Evolutionary conservation across 2,329 filamentous ascomycete species (phyloP).

Genomic region (Orbilia blumenaviensis): DNA sequence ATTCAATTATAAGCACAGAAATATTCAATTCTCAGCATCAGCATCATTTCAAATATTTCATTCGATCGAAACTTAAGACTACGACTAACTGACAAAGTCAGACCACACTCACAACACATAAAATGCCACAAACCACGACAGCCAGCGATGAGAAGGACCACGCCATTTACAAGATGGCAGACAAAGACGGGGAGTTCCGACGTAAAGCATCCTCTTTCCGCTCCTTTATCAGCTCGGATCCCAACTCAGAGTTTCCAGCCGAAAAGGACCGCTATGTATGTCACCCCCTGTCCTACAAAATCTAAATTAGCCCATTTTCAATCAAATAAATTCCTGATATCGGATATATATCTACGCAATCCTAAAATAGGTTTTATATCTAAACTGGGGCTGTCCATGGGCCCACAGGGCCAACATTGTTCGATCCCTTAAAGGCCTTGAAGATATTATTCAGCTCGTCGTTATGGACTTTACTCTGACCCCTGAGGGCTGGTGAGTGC

Average conservation of each 20-base stretch:
- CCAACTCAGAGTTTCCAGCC: conserved; percentile 35
- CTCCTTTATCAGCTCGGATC: conserved; percentile 34
- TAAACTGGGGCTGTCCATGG: conserved; percentile 50
- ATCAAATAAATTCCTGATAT: not conserved
- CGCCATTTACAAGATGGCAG: conserved; percentile 46
- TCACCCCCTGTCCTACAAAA: not conserved
- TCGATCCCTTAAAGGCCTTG: conserved; percentile 39
- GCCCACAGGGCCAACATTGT: conserved; percentile 44
- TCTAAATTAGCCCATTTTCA: too few relatives aligned
- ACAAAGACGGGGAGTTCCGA: conserved; percentile 46
- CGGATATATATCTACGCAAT: not conserved
- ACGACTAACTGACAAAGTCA: not conserved
- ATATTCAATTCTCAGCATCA: too few relatives aligned
- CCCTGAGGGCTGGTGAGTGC: conserved; percentile 35
- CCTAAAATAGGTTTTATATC: conserved; percentile 25
- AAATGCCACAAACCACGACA: conserved; percentile 16
- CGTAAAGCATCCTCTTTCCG: conserved; percentile 32
- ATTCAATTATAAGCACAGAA: too few relatives aligned
- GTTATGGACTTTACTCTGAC: conserved; percentile 46
- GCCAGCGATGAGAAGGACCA: conserved; percentile 3
- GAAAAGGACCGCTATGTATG: conserved; percentile 47
- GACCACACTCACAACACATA: conserved; percentile 20
- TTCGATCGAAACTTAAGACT: too few relatives aligned
- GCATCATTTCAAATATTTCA: too few relatives aligned
- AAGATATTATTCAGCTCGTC: conserved; percentile 39